Conservation (phyloP, 2,329 filamentous ascomycete species). For the Neopestalotiopsis sp. region DNA sequence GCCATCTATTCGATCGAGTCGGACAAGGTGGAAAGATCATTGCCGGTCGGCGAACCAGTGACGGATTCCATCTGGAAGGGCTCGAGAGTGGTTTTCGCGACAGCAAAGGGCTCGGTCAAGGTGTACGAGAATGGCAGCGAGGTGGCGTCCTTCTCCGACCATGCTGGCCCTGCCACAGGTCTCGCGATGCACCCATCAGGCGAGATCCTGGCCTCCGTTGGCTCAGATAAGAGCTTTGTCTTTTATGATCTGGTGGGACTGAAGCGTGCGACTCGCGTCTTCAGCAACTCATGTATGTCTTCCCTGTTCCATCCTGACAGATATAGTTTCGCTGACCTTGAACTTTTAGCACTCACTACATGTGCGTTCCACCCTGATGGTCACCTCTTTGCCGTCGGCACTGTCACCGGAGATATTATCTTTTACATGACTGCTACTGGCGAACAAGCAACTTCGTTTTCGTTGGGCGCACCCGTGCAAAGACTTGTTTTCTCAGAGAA, state of each 20-base stretch:
- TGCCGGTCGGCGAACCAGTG: constrained; percentile 72
- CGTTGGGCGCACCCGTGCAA: constrained; percentile 71
- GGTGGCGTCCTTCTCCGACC: constrained; percentile 74
- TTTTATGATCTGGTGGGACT: constrained; percentile 80
- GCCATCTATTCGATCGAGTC: constrained; percentile 77
- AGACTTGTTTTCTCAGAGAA: constrained; percentile 92
- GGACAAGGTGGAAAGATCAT: constrained; percentile 69
- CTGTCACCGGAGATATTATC: constrained; percentile 80
- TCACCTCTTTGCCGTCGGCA: constrained; percentile 88
- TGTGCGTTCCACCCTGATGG: constrained; percentile 95
- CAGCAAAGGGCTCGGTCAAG: constrained; percentile 78
- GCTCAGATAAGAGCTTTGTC: constrained; percentile 89
- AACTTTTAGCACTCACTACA: constrained; percentile 61
- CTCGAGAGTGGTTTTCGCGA: constrained; percentile 73
- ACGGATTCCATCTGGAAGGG: constrained; percentile 71
- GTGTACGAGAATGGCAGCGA: constrained; percentile 77
- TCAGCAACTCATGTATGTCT: constrained; percentile 76
- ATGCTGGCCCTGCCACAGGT: constrained; percentile 80
- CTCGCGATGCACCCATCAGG: constrained; percentile 84
- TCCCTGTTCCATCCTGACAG: neutral
- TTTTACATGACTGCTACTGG: constrained; percentile 87
- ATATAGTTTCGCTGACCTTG: neutral
- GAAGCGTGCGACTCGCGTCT: constrained; percentile 77
- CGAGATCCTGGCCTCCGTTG: constrained; percentile 83
- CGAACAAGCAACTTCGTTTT: constrained; percentile 77